These are phyloP conservation scores for Sphagnum magellanicum DNA, from an alignment of 228 moss, liverwort and hornwort species.

Conservation along the genomic window DNA sequence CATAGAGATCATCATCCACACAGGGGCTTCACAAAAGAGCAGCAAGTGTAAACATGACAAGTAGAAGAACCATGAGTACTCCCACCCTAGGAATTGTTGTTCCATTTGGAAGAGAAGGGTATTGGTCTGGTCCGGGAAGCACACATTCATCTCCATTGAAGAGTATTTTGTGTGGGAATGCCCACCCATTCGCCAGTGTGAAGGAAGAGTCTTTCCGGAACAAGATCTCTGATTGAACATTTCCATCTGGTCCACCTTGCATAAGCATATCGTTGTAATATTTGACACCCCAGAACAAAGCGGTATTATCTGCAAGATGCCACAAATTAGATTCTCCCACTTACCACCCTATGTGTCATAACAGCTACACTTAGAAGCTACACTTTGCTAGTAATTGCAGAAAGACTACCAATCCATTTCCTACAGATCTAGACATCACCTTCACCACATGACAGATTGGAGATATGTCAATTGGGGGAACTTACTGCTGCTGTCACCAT, in stretches of 20 bases:
- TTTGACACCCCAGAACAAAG: conserved; percentile 52
- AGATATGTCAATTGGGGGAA: background rate
- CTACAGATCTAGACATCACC: too few relatives aligned
- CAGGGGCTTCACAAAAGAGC: too few relatives aligned
- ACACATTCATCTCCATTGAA: conserved; percentile 63
- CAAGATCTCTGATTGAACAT: conserved; percentile 57
- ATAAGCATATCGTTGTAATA: conserved; percentile 61
- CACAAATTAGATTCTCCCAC: too few relatives aligned
- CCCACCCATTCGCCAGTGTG: conserved; percentile 45
- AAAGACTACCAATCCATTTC: too few relatives aligned
- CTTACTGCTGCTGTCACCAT: conserved; percentile 65
- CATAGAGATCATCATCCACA: too few relatives aligned
- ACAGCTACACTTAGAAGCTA: too few relatives aligned
- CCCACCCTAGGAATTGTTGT: conserved; percentile 15
- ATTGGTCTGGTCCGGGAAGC: conserved; percentile 47
- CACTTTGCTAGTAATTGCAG: too few relatives aligned
- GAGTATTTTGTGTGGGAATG: conserved; percentile 47
- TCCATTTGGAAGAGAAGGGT: conserved; percentile 35
- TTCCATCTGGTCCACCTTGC: conserved; percentile 51
- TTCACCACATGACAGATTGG: too few relatives aligned
- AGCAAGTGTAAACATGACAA: background rate
- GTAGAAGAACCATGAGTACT: background rate
- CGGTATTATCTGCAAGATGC: conserved; percentile 36
- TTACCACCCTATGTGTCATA: too few relatives aligned
- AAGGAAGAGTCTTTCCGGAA: conserved; percentile 45